Conservation (phyloP, 2,329 filamentous ascomycete genomes). For the Penicillium janthinellum region DNA sequence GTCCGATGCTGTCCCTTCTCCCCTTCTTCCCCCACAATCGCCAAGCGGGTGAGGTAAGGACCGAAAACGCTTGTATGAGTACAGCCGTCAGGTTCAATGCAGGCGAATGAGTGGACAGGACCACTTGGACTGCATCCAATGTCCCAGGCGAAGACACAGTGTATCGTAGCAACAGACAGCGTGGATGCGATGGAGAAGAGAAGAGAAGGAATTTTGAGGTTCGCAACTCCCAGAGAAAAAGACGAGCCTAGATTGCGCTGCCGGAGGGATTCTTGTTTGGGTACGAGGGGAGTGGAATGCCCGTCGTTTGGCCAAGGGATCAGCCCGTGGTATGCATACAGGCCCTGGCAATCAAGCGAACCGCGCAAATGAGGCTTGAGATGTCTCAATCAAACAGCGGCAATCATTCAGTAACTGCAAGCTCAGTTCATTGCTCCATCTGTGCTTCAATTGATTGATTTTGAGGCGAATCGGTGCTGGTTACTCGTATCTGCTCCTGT, state of each 20-base stretch:
- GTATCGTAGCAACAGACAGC: conserved; percentile 13
- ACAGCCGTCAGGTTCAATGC: conserved; percentile 18
- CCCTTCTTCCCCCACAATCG: neutral
- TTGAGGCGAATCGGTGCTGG: neutral
- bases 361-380: neutral
- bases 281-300: conserved; percentile 27
- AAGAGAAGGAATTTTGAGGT: conserved; percentile 4
- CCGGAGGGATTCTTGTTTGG: conserved; percentile 25
- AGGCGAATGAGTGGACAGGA: conserved; percentile 30
- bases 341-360: neutral
- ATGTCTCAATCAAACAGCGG: neutral
- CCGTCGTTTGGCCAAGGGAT: conserved; percentile 21
- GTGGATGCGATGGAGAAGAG: conserved; percentile 17
- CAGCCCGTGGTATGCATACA: conserved; percentile 27
- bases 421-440: neutral
- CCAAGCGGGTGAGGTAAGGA: conserved; percentile 5
- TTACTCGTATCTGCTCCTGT: neutral
- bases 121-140: conserved; percentile 58
- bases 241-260: conserved; percentile 25
- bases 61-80: neutral
- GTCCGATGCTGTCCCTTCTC: neutral
- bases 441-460: neutral
- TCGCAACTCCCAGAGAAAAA: conserved; percentile 21
- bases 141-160: conserved; percentile 23
- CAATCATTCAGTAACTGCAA: neutral